These are phyloP conservation scores for Angophora floribunda DNA, from an alignment of 345 rosid species.

Conservation along the genomic window DNA sequence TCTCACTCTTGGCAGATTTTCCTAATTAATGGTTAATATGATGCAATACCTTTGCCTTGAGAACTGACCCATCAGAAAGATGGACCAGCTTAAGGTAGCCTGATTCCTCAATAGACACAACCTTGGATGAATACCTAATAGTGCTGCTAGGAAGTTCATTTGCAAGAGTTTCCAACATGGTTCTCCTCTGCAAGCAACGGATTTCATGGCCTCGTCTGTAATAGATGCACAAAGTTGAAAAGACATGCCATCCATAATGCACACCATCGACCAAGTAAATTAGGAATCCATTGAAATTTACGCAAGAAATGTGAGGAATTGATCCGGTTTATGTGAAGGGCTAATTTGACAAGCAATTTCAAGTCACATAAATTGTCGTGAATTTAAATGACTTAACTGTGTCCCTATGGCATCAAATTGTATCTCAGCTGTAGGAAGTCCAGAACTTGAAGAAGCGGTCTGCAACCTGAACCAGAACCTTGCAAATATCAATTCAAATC, in stretches of 20 bases:
- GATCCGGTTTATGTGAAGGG: neutral
- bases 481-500: neutral
- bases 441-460: neutral
- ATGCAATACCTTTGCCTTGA: neutral
- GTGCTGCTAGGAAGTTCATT: slow-evolving; percentile 52
- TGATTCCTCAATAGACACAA: slow-evolving; percentile 48
- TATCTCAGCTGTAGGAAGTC: neutral
- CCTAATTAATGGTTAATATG: neutral
- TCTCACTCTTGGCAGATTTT: neutral
- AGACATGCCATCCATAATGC: neutral
- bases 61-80: slow-evolving; percentile 46
- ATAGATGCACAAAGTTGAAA: neutral
- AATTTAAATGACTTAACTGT: neutral
- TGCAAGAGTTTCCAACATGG: slow-evolving; percentile 40
- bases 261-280: neutral
- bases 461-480: neutral
- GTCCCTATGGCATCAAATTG: neutral
- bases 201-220: slow-evolving; percentile 21
- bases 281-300: neutral
- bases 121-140: slow-evolving; percentile 53
- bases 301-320: neutral
- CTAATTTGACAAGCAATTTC: neutral
- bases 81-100: slow-evolving; percentile 35
- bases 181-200: slow-evolving; percentile 41
- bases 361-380: neutral